Conservation (phyloP, 2,329 filamentous ascomycete genomes). For the Allantophomopsis lycopodina region DNA sequence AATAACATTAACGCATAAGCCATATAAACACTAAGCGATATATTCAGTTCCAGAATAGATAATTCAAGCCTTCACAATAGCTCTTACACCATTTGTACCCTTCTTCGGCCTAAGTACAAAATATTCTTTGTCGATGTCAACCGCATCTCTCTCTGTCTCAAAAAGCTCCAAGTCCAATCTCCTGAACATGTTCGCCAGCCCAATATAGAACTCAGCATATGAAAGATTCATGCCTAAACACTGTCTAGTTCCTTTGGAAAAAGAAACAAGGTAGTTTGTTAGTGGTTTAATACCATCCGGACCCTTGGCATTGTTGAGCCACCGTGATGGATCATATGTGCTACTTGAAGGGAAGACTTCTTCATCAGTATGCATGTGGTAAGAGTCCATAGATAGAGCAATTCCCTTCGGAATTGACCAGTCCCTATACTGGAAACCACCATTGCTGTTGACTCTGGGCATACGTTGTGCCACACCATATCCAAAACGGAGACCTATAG, state of each 20-base stretch:
- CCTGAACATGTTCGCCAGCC: slow-evolving; percentile 5
- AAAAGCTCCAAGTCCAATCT: slow-evolving; percentile 7
- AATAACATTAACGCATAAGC: no score
- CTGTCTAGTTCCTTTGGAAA: slow-evolving; percentile 24
- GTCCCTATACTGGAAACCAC: not conserved
- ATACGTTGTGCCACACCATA: slow-evolving; percentile 2
- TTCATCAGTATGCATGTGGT: slow-evolving; percentile 17
- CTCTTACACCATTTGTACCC: slow-evolving; percentile 5
- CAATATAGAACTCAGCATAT: slow-evolving; percentile 10
- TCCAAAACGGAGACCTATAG: slow-evolving; percentile 7
- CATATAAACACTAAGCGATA: no score
- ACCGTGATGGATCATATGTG: slow-evolving; percentile 25
- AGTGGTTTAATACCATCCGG: slow-evolving; percentile 11
- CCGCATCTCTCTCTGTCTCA: slow-evolving; percentile 8
- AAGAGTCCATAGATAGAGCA: slow-evolving; percentile 20
- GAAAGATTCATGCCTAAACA: slow-evolving; percentile 23
- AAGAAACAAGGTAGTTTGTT: slow-evolving; percentile 24
- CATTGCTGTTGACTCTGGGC: not conserved
- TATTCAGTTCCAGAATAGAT: no score
- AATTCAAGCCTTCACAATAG: not conserved
- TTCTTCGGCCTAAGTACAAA: slow-evolving; percentile 5
- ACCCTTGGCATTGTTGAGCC: slow-evolving; percentile 19
- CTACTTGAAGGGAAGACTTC: slow-evolving; percentile 22
- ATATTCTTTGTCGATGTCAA: slow-evolving; percentile 8
- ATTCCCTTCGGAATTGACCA: slow-evolving; percentile 14